These are phyloP conservation scores for Fraxinus velutina DNA, from an alignment of 305 asterid species.

Conservation along the genomic window DNA sequence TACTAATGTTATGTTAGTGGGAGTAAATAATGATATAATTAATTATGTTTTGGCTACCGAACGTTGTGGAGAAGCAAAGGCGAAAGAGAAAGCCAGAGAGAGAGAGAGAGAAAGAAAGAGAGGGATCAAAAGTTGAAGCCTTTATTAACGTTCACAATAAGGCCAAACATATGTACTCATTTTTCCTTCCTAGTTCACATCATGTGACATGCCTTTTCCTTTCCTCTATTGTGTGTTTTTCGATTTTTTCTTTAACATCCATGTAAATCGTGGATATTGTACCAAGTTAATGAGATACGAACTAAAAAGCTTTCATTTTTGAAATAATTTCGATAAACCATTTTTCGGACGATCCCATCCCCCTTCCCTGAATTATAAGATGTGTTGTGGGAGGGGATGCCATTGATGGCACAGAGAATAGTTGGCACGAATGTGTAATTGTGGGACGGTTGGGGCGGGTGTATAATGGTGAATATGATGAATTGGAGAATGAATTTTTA, in stretches of 20 bases:
- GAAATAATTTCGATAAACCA: not conserved
- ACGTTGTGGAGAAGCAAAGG: constrained; percentile 48
- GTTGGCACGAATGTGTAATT: not conserved
- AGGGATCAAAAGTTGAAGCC: not conserved
- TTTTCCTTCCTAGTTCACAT: not conserved
- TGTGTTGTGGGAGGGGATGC: not conserved
- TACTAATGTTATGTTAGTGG: not conserved
- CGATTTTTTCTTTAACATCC: not conserved
- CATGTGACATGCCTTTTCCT: not conserved
- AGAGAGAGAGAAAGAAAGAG: not conserved
- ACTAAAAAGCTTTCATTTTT: not conserved
- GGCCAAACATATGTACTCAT: not conserved
- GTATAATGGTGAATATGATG: not conserved
- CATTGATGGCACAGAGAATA: not conserved
- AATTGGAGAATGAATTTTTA: not conserved
- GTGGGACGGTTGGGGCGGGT: not conserved
- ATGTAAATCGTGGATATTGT: not conserved
- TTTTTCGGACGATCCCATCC: not conserved
- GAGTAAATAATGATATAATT: not conserved
- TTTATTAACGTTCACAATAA: not conserved
- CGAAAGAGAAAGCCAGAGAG: constrained; percentile 24
- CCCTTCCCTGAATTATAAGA: not conserved
- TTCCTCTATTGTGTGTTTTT: not conserved
- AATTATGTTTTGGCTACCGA: constrained; percentile 28
- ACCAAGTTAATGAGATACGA: not conserved